Evolutionary conservation across 2,329 filamentous ascomycete genomes (phyloP).

Genomic region (Monosporascus ibericus): DNA sequence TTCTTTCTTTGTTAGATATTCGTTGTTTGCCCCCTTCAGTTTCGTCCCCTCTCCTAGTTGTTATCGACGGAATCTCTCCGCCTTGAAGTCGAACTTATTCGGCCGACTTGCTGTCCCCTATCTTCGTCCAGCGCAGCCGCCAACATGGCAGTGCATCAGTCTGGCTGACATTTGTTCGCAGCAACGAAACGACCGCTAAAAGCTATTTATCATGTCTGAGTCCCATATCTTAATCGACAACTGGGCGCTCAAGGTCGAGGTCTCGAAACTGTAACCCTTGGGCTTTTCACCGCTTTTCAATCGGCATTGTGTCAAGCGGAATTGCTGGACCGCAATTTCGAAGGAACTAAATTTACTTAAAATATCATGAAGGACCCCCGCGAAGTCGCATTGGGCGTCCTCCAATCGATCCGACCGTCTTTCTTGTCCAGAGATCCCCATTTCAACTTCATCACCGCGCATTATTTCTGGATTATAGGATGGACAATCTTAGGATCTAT

Average conservation of each 20-base stretch:
- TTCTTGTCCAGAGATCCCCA: slow-evolving; percentile 57
- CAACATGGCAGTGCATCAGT: background rate
- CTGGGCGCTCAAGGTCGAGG: background rate
- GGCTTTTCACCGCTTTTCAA: background rate
- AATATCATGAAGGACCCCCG: slow-evolving; percentile 27
- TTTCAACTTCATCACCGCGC: slow-evolving; percentile 76
- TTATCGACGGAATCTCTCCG: too few relatives aligned
- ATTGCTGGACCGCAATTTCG: too few relatives aligned
- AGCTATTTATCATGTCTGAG: background rate
- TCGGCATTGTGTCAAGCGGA: background rate
- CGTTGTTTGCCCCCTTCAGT: too few relatives aligned
- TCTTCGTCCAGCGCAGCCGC: background rate
- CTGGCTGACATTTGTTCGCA: background rate
- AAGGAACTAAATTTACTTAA: background rate
- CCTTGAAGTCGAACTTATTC: background rate
- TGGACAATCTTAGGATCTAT: slow-evolving; percentile 70
- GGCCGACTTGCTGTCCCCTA: background rate
- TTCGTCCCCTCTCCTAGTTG: too few relatives aligned
- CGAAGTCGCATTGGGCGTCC: slow-evolving; percentile 32
- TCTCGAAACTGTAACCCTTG: background rate
- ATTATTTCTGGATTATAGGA: slow-evolving; percentile 78
- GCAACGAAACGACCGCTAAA: background rate
- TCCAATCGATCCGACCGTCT: slow-evolving; percentile 47
- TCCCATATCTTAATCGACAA: background rate
- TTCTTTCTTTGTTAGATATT: background rate